These are phyloP conservation scores for Cyclostephanos invisitatus DNA, from an alignment of 108 stramenopile genomes.

Conservation along the genomic window DNA sequence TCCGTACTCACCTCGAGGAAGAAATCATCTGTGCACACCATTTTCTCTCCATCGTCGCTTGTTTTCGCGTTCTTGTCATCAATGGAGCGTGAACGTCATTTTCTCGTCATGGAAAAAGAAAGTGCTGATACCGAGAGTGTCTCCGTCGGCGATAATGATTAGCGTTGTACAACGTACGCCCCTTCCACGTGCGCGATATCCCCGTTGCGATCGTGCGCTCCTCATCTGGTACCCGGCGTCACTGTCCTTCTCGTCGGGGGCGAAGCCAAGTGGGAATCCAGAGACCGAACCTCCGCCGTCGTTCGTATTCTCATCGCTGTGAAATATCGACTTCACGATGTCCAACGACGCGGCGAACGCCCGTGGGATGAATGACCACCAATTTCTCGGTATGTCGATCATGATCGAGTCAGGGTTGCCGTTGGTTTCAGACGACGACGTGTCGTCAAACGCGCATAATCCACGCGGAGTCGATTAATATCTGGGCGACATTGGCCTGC, in stretches of 20 bases:
- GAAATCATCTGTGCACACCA: constrained; percentile 42
- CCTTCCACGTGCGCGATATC: not conserved
- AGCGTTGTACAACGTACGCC: not conserved
- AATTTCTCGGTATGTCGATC: not conserved
- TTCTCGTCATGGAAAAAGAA: constrained; percentile 46
- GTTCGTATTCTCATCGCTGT: not conserved
- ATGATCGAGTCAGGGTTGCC: not conserved
- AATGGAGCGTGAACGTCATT: constrained; percentile 39
- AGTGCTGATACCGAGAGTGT: constrained; percentile 35
- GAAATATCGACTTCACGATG: not conserved
- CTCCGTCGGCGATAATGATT: constrained; percentile 3
- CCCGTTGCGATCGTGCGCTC: not conserved
- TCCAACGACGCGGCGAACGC: not conserved
- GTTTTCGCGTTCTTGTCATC: constrained; percentile 2
- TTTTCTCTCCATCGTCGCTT: constrained; percentile 2
- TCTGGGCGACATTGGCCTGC: constrained; percentile 13
- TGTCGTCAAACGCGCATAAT: not conserved
- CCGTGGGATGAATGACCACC: not conserved
- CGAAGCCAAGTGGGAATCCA: not conserved
- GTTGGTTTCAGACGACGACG: not conserved
- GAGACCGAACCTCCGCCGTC: not conserved
- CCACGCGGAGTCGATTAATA: not conserved
- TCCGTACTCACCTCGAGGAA: constrained; percentile 38
- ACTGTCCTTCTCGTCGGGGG: not conserved
- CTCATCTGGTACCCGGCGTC: constrained; percentile 1